Conservation (phyloP, 352 stramenopile genomes). For the Poterioochromonas sp. region DNA sequence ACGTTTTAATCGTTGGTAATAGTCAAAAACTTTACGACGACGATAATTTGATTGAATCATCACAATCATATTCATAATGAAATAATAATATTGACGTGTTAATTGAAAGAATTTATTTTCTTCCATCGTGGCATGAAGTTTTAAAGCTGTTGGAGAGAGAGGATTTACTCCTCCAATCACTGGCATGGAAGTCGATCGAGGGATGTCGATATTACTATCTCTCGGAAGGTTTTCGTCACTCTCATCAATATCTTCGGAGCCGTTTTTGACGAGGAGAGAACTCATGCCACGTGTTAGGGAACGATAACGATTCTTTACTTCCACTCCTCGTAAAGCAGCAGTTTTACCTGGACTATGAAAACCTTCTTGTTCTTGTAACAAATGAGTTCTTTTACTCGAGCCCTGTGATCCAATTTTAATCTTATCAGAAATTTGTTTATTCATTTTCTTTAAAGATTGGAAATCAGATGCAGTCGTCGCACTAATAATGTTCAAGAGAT, state of each 20-base stretch:
- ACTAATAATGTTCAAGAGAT: background rate
- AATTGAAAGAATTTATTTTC: background rate
- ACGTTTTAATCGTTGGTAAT: background rate
- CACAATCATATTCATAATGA: background rate
- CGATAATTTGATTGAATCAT: background rate
- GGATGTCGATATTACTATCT: too few species aligned
- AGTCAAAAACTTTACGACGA: background rate
- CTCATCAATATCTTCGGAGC: too few species aligned
- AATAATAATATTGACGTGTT: background rate
- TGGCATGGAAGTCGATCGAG: too few species aligned
- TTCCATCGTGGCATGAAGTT: background rate
- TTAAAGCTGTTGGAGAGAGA: background rate
- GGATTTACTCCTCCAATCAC: background rate
- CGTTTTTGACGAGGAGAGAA: too few species aligned
- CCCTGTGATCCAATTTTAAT: too few species aligned
- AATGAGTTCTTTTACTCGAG: too few species aligned
- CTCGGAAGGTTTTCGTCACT: too few species aligned
- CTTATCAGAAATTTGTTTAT: background rate
- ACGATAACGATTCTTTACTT: too few species aligned
- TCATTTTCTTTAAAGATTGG: background rate
- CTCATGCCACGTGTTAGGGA: too few species aligned
- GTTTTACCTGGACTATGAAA: background rate
- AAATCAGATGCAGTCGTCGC: background rate
- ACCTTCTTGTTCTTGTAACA: background rate
- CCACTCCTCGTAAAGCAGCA: background rate